Conservation (phyloP, 1,284 basidiomycete genomes). For the Malassezia cuniculi region DNA sequence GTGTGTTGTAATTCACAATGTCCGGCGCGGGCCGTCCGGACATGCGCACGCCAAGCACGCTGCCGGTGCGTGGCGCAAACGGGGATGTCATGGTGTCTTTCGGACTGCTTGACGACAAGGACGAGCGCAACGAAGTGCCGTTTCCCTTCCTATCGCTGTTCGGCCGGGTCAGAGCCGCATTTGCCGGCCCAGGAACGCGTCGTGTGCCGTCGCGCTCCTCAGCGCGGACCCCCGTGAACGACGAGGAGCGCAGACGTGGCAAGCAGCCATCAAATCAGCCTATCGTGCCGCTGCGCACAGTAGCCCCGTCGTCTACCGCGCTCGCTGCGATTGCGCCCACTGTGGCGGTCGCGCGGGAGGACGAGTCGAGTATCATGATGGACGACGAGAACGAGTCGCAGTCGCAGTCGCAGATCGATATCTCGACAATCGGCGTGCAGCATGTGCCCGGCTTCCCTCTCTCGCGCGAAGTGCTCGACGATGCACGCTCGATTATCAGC, state of each 20-base stretch:
- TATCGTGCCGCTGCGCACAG: constrained; percentile 15
- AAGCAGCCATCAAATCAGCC: neutral
- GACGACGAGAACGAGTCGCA: too few species aligned
- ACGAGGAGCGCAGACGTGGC: constrained; percentile 3
- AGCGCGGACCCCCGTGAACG: neutral
- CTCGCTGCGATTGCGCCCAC: constrained; percentile 17
- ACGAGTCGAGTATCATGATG: constrained; percentile 3
- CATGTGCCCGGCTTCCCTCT: constrained; percentile 34
- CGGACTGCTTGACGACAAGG: constrained; percentile 29
- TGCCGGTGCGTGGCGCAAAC: too few species aligned
- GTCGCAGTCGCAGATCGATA: too few species aligned
- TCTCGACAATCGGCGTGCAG: constrained; percentile 18
- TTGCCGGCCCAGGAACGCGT: constrained; percentile 10
- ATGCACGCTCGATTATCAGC: constrained; percentile 27
- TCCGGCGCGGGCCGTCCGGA: too few species aligned
- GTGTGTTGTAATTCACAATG: too few species aligned
- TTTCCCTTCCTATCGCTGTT: constrained; percentile 33
- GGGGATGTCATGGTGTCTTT: constrained; percentile 28
- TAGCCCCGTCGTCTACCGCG: constrained; percentile 18
- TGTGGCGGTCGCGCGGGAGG: neutral
- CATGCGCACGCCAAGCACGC: too few species aligned
- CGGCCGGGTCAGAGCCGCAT: constrained; percentile 29
- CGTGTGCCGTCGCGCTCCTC: constrained; percentile 1
- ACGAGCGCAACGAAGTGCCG: constrained; percentile 20
- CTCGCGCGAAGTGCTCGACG: constrained; percentile 35